Evolutionary conservation across 192 early-diverging fungal genomes (phyloP), one percentile per base, ranked within the genome.

Genomic region (Phlyctochytrium arcticum): DNA sequence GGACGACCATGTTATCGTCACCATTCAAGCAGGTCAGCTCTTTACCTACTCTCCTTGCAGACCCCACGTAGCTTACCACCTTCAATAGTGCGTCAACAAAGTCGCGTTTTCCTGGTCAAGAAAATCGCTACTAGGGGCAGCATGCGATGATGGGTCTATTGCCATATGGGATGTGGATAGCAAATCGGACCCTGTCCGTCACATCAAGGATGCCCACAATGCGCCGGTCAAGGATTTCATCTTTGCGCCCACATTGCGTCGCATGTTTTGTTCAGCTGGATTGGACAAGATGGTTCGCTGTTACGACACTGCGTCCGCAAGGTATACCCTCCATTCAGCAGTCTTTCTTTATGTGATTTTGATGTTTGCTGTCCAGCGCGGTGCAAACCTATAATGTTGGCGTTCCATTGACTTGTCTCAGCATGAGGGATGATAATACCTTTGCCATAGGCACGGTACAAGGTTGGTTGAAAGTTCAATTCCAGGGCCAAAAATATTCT

Each of bases 161-260:
- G 67, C 64, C 21, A 23, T 73, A 8, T 78, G 76, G 76, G 76
- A 78, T 48, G 33, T 78, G 19, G 71, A 72, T 51, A 19, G 27
- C 6, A 60, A 48, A 10, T 12, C 15, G 9, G 32, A 8, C 6
- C 70, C 70, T n/a, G 15, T 54, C 4, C 34, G 35, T 5, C 12
- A n/a, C 12, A 39, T 48, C 12, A 36, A 34, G 7, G 37, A 68
- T 29, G 62, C 69, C 24, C 76, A 78, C 37, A 33, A 53, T 10
- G 64, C 53, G 19, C 76, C 76, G 4, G 57, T 78, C 21, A 61
- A 34, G 5, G 71, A 62, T 4, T 8, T 77, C 19, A 17, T 48
- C 21, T 75, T 74, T 68, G 67, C 69, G 12, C 76, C 72, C 1
- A 69, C 65, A 48, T 69, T 72, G 37, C 64, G 60, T 57, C 60